These are phyloP conservation scores for Naganishia kalamii DNA, from an alignment of 768 basidiomycete species.

Conservation along the genomic window DNA sequence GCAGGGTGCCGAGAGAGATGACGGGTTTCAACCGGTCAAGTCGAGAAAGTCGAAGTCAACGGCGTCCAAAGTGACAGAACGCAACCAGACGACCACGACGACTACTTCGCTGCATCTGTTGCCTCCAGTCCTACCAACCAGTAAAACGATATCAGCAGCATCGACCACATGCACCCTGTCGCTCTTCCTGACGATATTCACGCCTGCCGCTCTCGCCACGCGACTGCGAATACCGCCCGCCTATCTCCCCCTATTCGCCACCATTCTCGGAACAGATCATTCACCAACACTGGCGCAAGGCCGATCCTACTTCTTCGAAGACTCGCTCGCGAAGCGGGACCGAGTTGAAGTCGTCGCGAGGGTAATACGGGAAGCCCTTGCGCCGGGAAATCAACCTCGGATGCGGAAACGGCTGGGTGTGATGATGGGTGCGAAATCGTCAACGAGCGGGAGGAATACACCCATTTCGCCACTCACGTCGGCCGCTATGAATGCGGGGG, in stretches of 20 bases:
- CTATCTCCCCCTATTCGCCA: constrained; percentile 40
- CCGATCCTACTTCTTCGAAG: constrained; percentile 32
- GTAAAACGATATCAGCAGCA: neutral
- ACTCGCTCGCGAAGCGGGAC: constrained; percentile 19
- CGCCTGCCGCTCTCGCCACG: constrained; percentile 32
- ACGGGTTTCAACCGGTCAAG: constrained; percentile 14
- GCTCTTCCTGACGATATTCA: constrained; percentile 32
- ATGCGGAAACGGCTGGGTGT: constrained; percentile 3
- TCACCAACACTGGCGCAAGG: constrained; percentile 28
- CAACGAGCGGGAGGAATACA: neutral
- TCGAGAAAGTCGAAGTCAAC: neutral
- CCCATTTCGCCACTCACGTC: neutral
- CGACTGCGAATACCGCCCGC: constrained; percentile 38
- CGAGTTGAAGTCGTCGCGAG: constrained; percentile 41
- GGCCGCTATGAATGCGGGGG: constrained; percentile 30
- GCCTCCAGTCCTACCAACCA: neutral
- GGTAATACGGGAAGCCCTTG: constrained; percentile 37
- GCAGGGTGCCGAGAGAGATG: neutral
- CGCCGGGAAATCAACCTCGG: constrained; percentile 3
- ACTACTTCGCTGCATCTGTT: constrained; percentile 6
- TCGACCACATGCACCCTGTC: constrained; percentile 23
- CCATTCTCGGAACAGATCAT: constrained; percentile 42
- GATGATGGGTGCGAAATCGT: neutral
- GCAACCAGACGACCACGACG: constrained; percentile 5
- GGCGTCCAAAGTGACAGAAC: constrained; percentile 2